Evolutionary conservation across 2,329 filamentous ascomycete genomes (phyloP), one percentile per base, ranked within the genome.

Genomic region (Pseudogymnoascus sp.): DNA sequence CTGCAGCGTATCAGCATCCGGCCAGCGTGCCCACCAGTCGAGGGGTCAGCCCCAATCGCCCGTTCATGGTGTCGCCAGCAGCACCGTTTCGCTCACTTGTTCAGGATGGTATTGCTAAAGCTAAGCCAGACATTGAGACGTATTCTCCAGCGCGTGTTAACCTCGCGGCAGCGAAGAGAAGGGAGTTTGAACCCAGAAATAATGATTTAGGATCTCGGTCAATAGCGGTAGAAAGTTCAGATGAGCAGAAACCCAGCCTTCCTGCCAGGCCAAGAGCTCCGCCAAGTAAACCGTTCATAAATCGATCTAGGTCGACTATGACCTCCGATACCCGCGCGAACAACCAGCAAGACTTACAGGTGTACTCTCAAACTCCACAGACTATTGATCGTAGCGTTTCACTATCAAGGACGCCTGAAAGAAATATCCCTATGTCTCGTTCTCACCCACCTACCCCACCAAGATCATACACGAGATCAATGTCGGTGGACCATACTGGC

Each of bases 361-460:
- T n/a, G 0, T 55, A 33, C 29, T 4, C n/a, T 33, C 49, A 35
- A 55, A 55, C 6, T 14, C 29, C 29, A 5, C 63, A 64, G 2
- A 61, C 58, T 23, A 60, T 55, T 43, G 60, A 63, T 21, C 19
- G 60, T 7, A 26, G 55, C 10, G 61, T 58, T 31, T 45, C 62
- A 21, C 66, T 65, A 55, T 61, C 65, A n/a, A 70, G 69, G 8
- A 70, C 71, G n/a, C 74, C 75, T 31, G 79, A 81, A 67, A 73
- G 79, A 61, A 75, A 78, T 10, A 71, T 77, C 10, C 81, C 80
- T 5, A 80, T 76, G 3, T 79, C 80, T 11, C 77, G 75, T 1
- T 69, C 74, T n/a, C 76, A 80, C 61, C 71, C 74, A 19, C 78
- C 78, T 26, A 74, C 77, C 3, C 76, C 77, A 11, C 69, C 75